A percentile compares a stretch with the other conserved stretches of the same genome.
Conservation (phyloP, 169 alveolate genomes). For the Sarcocystis neurona region DNA sequence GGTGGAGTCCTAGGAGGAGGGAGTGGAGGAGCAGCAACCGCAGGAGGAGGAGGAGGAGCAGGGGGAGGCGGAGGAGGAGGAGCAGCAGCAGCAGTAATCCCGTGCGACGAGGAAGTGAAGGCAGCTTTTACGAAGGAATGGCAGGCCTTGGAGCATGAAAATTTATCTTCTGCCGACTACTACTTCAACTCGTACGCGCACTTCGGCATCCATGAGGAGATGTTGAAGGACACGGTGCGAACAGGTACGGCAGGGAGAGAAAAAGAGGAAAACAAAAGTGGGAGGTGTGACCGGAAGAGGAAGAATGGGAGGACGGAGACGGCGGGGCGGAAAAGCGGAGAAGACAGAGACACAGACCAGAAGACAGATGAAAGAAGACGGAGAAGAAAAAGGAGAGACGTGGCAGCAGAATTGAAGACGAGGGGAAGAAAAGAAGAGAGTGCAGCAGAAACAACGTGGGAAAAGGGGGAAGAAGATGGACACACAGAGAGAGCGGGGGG, state of each 20-base stretch:
- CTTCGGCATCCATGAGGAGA: slow-evolving; percentile 96
- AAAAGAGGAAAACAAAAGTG: too few species aligned
- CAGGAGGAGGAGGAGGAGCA: too few species aligned
- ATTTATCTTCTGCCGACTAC: slow-evolving; percentile 64
- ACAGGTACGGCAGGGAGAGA: slow-evolving; percentile 78
- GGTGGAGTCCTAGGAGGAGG: background rate
- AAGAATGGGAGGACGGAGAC: background rate
- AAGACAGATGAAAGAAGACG: too few species aligned
- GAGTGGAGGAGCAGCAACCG: background rate
- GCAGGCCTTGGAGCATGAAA: slow-evolving; percentile 54
- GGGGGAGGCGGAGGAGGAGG: background rate
- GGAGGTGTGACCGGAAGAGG: background rate
- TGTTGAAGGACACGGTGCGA: slow-evolving; percentile 95
- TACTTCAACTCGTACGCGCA: slow-evolving; percentile 97
- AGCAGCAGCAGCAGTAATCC: background rate
- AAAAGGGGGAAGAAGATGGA: background rate
- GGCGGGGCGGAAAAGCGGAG: background rate
- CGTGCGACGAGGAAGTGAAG: slow-evolving; percentile 36
- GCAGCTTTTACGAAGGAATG: slow-evolving; percentile 43
- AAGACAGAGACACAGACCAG: too few species aligned
- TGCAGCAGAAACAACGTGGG: too few species aligned
- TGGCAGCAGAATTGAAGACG: background rate
- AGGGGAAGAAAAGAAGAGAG: background rate
- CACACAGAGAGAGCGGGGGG: background rate
- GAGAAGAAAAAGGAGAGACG: too few species aligned